A percentile compares a stretch with the other conserved stretches of the same genome.
Evolutionary conservation across 169 alveolate species (phyloP).

Genomic region (Sarcocystis neurona): DNA sequence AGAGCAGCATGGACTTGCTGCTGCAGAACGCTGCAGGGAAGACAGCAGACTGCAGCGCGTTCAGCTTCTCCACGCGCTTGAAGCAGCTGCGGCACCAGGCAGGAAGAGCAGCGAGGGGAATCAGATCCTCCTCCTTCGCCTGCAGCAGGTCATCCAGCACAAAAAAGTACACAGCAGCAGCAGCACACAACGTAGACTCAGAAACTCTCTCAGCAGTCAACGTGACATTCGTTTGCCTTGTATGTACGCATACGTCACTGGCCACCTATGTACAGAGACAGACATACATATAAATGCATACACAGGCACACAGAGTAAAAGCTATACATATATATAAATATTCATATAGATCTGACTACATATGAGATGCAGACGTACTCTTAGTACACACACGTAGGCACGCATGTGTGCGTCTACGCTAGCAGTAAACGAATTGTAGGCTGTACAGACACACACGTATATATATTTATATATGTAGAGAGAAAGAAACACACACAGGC

Average conservation of each 20-base stretch:
- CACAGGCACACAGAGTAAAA: too few relatives aligned
- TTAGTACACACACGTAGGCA: too few relatives aligned
- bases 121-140: slow-evolving; percentile 12
- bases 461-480: neutral
- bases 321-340: too few relatives aligned
- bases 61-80: slow-evolving; percentile 54
- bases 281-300: too few relatives aligned
- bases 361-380: too few relatives aligned
- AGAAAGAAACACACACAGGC: neutral
- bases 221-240: neutral
- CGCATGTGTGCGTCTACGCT: too few relatives aligned
- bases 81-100: slow-evolving; percentile 70
- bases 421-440: too few relatives aligned
- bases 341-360: too few relatives aligned
- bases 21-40: slow-evolving; percentile 63
- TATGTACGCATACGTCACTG: neutral
- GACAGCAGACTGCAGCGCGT: slow-evolving; percentile 68
- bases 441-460: too few relatives aligned
- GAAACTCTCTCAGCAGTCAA: neutral
- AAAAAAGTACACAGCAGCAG: neutral
- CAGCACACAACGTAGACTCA: neutral
- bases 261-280: neutral
- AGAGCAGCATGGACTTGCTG: slow-evolving; percentile 25
- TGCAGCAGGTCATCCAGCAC: neutral
- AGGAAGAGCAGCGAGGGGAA: slow-evolving; percentile 56